Evolutionary conservation across 2,329 filamentous ascomycete genomes (phyloP).

Genomic region (Myriangium duriaei): DNA sequence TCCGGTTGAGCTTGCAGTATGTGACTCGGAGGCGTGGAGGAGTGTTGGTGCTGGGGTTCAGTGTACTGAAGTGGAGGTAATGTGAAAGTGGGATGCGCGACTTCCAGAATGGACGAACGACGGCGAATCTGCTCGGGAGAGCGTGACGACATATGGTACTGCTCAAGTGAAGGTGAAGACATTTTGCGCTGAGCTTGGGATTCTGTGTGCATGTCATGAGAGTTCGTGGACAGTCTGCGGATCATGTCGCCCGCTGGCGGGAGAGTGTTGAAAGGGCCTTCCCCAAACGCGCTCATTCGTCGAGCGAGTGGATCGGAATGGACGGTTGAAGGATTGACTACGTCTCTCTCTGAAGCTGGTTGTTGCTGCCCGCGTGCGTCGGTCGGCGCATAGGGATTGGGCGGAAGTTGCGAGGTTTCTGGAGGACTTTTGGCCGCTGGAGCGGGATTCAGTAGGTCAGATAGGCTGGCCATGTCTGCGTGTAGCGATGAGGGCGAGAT

Average conservation of each 20-base stretch:
- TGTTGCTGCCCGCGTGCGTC: no score
- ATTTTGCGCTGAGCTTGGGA: slow-evolving; percentile 20
- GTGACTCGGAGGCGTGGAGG: no score
- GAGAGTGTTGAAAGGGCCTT: slow-evolving; percentile 18
- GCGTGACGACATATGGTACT: slow-evolving; percentile 33
- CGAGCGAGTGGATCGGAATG: background rate
- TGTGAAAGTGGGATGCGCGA: slow-evolving; percentile 22
- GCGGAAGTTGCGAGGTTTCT: slow-evolving; percentile 11
- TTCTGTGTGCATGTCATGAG: slow-evolving; percentile 15
- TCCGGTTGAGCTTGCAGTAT: no score
- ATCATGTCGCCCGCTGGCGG: slow-evolving; percentile 25
- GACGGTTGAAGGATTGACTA: no score
- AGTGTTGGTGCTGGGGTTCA: slow-evolving; percentile 15
- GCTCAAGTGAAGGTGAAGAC: slow-evolving; percentile 34
- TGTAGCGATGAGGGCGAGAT: no score
- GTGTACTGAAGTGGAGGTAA: slow-evolving; percentile 30
- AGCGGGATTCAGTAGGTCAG: slow-evolving; percentile 27
- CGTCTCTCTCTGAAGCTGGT: no score
- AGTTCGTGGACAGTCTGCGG: slow-evolving; percentile 26
- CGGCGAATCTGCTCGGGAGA: slow-evolving; percentile 32
- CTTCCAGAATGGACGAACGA: slow-evolving; percentile 23
- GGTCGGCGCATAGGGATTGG: slow-evolving; percentile 5
- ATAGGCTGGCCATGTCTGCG: slow-evolving; percentile 16
- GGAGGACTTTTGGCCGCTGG: slow-evolving; percentile 15
- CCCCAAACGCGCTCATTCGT: slow-evolving; percentile 16